A percentile compares a stretch with the other conserved stretches of the same genome.
phyloP scores from a whole-genome alignment of 2,329 filamentous ascomycete species.

The Plectosphaerella sp. region DNA sequence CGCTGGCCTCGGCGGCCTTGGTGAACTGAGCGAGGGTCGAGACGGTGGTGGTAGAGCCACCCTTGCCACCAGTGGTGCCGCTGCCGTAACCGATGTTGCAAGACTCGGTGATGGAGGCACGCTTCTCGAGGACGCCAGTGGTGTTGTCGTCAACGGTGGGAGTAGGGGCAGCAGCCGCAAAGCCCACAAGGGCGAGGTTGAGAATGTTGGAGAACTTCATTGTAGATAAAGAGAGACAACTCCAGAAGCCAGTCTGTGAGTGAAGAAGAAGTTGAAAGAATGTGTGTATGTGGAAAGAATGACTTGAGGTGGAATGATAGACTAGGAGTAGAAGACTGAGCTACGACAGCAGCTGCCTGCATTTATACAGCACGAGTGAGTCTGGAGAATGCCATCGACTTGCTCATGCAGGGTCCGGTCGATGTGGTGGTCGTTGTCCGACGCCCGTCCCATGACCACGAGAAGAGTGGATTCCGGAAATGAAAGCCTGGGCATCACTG shows the following conservation, averaged over 20 bases:
- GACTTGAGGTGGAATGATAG: neutral
- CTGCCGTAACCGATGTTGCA: constrained; percentile 28
- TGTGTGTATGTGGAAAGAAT: neutral
- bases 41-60: constrained; percentile 46
- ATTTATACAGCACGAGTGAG: too few species aligned
- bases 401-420: too few species aligned
- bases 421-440: too few species aligned
- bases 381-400: too few species aligned
- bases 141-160: constrained; percentile 20
- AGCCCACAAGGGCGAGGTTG: constrained; percentile 19
- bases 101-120: constrained; percentile 29
- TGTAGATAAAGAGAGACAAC: neutral
- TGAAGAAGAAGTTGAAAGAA: neutral
- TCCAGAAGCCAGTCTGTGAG: neutral
- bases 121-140: constrained; percentile 23
- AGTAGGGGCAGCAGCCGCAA: constrained; percentile 23
- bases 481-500: neutral
- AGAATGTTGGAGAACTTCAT: constrained; percentile 27
- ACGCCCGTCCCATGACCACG: too few species aligned
- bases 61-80: constrained; percentile 43
- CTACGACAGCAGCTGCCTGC: too few species aligned
- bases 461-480: neutral
- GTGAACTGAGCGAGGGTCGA: constrained; percentile 41
- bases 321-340: too few species aligned
- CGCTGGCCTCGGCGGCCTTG: constrained; percentile 38